A percentile compares a stretch with the other conserved stretches of the same genome.
These are phyloP conservation scores for Paraurostyla sp. DNA, from an alignment of 73 alveolate species.

Conservation along the genomic window DNA sequence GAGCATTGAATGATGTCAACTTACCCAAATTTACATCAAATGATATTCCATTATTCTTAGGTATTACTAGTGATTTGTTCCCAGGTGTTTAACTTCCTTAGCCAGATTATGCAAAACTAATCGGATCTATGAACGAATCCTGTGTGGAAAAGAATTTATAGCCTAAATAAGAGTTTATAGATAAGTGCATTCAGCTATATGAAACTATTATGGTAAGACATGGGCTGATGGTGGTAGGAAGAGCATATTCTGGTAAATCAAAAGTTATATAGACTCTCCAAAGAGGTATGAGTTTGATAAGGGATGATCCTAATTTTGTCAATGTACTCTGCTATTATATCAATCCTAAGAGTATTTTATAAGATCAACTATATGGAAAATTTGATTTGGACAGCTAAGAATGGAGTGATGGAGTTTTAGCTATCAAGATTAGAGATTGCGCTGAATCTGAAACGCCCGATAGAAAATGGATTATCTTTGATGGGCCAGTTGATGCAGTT, in stretches of 20 bases:
- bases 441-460: slow-evolving; percentile 92
- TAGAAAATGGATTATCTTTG: slow-evolving; percentile 95
- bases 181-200: slow-evolving; percentile 97
- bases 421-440: slow-evolving; percentile 89
- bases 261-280: slow-evolving; percentile 87
- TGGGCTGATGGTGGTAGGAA: slow-evolving; percentile 99
- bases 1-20: slow-evolving; percentile 98
- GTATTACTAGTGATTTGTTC: slow-evolving; percentile 99
- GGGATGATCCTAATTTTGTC: slow-evolving; percentile 78
- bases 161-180: slow-evolving; percentile 91
- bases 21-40: slow-evolving; percentile 98
- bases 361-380: slow-evolving; percentile 91
- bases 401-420: slow-evolving; percentile 97
- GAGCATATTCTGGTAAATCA: slow-evolving; percentile 94
- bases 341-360: slow-evolving; percentile 95
- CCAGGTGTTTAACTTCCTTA: slow-evolving; percentile 98
- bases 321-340: slow-evolving; percentile 70
- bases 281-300: slow-evolving; percentile 81
- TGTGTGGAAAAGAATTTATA: slow-evolving; percentile 88
- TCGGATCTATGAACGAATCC: slow-evolving; percentile 85
- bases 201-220: slow-evolving; percentile 99
- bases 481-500: slow-evolving; percentile 99
- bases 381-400: slow-evolving; percentile 92
- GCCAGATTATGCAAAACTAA: slow-evolving; percentile 91
- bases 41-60: slow-evolving; percentile 98